phyloP scores from a whole-genome alignment of 2,329 filamentous ascomycete genomes.

The Zalaria sp. region DNA sequence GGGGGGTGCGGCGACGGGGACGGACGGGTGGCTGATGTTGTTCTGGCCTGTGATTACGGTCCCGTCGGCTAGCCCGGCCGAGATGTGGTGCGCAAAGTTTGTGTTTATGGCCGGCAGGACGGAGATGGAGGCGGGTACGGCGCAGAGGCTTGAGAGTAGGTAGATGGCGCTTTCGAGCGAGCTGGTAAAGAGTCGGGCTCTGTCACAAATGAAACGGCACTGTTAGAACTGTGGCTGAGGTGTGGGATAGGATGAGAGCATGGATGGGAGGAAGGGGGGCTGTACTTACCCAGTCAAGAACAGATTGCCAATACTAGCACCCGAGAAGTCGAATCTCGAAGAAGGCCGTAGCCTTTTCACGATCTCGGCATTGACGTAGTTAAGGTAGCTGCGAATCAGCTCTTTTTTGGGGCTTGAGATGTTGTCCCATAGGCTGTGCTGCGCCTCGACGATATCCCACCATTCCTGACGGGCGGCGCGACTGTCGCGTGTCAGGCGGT shows the following conservation, averaged over 20 bases:
- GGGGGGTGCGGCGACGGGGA: conserved; percentile 1
- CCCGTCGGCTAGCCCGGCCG: conserved; percentile 63
- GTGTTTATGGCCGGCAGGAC: conserved; percentile 87
- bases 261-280: conserved; percentile 34
- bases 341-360: conserved; percentile 32
- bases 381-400: conserved; percentile 36
- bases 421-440: conserved; percentile 57
- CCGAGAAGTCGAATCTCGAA: conserved; percentile 34
- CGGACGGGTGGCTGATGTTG: conserved; percentile 57
- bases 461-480: conserved; percentile 59
- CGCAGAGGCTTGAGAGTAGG: conserved; percentile 72
- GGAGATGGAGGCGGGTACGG: conserved; percentile 59
- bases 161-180: conserved; percentile 90
- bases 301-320: conserved; percentile 36
- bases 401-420: conserved; percentile 37
- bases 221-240: no score
- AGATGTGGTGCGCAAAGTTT: conserved; percentile 92
- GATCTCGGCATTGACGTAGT: conserved; percentile 35
- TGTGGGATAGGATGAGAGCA: no score
- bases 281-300: conserved; percentile 41
- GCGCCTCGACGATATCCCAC: conserved; percentile 77
- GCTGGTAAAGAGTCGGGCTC: conserved; percentile 78
- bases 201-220: no score
- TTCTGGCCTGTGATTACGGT: conserved; percentile 80
- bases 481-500: conserved; percentile 56